Evolutionary conservation across 2,329 filamentous ascomycete genomes (phyloP).

Genomic region (Helminthosporium solani): DNA sequence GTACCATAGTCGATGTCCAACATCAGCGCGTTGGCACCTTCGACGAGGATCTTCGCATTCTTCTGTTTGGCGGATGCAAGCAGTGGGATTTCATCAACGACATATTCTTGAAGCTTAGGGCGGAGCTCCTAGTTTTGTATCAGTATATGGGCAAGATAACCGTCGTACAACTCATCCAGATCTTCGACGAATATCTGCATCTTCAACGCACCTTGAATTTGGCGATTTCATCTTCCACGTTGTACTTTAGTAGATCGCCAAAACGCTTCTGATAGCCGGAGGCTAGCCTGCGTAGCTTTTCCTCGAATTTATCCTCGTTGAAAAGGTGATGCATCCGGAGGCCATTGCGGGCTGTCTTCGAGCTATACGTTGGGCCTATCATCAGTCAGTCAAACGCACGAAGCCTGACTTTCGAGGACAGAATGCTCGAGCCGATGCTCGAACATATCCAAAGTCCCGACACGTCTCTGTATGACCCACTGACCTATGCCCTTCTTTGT

Average conservation of each 20-base stretch:
- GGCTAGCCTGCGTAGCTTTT: conserved; percentile 63
- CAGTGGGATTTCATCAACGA: conserved; percentile 67
- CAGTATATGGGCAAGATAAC: neutral
- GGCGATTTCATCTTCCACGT: conserved; percentile 68
- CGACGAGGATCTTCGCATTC: conserved; percentile 63
- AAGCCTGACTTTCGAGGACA: too few relatives aligned
- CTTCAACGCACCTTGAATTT: conserved; percentile 54
- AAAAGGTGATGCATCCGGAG: conserved; percentile 69
- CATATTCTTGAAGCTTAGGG: conserved; percentile 58
- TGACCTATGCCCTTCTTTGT: conserved; percentile 53
- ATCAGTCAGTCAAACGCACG: too few relatives aligned
- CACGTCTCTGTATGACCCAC: conserved; percentile 8
- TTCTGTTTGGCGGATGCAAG: conserved; percentile 62
- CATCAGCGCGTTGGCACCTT: conserved; percentile 70
- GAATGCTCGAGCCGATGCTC: too few relatives aligned
- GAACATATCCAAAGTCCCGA: too few relatives aligned
- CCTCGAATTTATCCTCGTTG: conserved; percentile 64
- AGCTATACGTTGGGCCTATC: conserved; percentile 58
- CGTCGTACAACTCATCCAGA: neutral
- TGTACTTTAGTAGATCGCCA: conserved; percentile 65
- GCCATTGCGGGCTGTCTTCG: conserved; percentile 65
- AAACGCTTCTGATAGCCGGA: conserved; percentile 67
- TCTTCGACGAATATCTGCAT: too few relatives aligned
- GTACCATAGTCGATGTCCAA: conserved; percentile 61
- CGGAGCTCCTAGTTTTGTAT: conserved; percentile 50